Evolutionary conservation across 2,329 filamentous ascomycete species (phyloP), one percentile per base, ranked within the genome.

Genomic region (Grosmannia huntii): DNA sequence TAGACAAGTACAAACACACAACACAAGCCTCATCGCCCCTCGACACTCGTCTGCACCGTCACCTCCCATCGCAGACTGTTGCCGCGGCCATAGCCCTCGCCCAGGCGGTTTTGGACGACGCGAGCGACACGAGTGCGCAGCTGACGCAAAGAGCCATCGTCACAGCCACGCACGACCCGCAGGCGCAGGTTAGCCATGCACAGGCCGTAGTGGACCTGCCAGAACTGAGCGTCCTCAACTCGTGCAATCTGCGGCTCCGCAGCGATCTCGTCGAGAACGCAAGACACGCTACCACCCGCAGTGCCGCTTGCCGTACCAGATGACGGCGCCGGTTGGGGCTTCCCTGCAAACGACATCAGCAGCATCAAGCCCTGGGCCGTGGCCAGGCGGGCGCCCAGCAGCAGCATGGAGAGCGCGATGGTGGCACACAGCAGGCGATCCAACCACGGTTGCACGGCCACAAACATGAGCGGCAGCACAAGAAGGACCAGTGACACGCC

Each of bases 161-260:
- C 89, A 52, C 72, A 75, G 5, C 85, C 86, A 62, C 73, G 75
- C 5, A 74, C 69, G 28, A 96, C 81, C 60, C 85, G 81, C 23
- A 99, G 72, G 70, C 90, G 95, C 64, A 99, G 71, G 68, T 95
- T 96, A 10, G 94, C 94, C 87, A 97, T 95, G 68, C 90, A 95
- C 48, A 97, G 77, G 1, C 92, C 91, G 69, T 97, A 96, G 72
- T 99, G 94, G 16, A 96, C 94, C 74, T 99, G 94, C 94, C 94
- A 99, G 71, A 99, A 96, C 68, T 90, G 85, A 1, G 91, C 92
- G 67, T 96, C 91, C 59, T 96, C 89, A 53, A 99, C 84, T 1
- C 80, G 80, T 51, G 81, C 80, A 28, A 97, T 84, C 58, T 81
- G 80, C 1, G 87, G 83, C 65, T 96, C 90, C 1, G 84, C 80